These are phyloP conservation scores for Acmispon strigosus DNA, from an alignment of 306 rosid genomes.

Conservation along the genomic window DNA sequence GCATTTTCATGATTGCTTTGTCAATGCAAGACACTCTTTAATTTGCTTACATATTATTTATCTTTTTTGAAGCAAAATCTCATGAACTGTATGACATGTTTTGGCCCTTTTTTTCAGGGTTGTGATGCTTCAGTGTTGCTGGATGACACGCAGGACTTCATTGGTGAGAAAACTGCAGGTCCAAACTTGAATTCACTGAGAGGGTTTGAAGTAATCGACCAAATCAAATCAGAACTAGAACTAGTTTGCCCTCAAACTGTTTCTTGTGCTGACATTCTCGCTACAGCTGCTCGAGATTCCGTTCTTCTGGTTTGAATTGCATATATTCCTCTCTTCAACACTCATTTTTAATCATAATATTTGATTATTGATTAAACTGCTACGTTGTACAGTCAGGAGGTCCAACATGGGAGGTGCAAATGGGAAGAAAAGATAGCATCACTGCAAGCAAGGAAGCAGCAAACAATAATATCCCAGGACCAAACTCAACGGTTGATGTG, in stretches of 20 bases:
- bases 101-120: conserved; percentile 43
- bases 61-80: background rate
- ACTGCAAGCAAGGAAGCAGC: conserved; percentile 60
- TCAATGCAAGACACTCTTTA: conserved; percentile 51
- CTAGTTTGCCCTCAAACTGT: conserved; percentile 62
- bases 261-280: conserved; percentile 86
- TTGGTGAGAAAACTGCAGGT: conserved; percentile 81
- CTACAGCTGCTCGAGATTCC: conserved; percentile 76
- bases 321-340: background rate
- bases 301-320: conserved; percentile 52
- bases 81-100: background rate
- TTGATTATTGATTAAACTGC: background rate
- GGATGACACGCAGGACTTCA: conserved; percentile 50
- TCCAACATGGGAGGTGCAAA: conserved; percentile 71
- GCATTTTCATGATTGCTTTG: conserved; percentile 91
- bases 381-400: conserved; percentile 65
- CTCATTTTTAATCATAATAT: background rate
- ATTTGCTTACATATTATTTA: background rate
- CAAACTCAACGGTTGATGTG: conserved; percentile 63
- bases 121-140: conserved; percentile 83
- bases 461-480: conserved; percentile 65
- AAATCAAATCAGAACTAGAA: conserved; percentile 67
- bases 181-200: conserved; percentile 75
- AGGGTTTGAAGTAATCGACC: conserved; percentile 80
- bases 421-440: conserved; percentile 72